Evolutionary conservation across 352 stramenopile genomes (phyloP), one percentile per base, ranked within the genome.

Genomic region (Pythium scleroteichum): DNA sequence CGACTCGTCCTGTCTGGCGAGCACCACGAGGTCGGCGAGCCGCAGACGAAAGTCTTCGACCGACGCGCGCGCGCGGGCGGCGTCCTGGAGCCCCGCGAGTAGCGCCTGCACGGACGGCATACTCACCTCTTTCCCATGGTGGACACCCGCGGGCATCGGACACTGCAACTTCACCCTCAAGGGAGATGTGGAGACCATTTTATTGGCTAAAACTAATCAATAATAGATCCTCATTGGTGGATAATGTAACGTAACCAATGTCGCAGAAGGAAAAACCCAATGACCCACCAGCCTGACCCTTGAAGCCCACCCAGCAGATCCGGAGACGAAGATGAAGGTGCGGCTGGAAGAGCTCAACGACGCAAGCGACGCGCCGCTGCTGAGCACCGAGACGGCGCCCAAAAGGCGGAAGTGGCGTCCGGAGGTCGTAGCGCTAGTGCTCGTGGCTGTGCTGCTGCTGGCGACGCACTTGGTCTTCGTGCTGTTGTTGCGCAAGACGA

Each of bases 391-490:
- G 19, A 2, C 16, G 4, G 13, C 4, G 14, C 27, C 5, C 9
- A 24, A 3, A 17, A 3, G 16, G 19, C 52, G 46, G 12, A 45
- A 45, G 8, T 55, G 53, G 39, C 40, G 61, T 7, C 42, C 33
- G 13, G 61, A 60, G 39, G 1, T 60, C 4, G 22, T 61, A 2
- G 55, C 35, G 29, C 45, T 69, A 12, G 33, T 22, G 20, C 27
- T 69, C 13, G 24, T 69, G 10, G 26, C 33, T 10, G 59, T 82
- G 22, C 38, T 80, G 55, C 35, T 87, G 13, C 53, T 90, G 40
- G 56, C 77, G 5, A 62, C 87, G 16, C 81, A 93, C 57, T 47
- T 91, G 2, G 44, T 83, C 55, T 92, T 90, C 39, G 78, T 91
- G 41, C 62, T 73, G 33, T 62, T 85, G 50, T 61, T 94, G 49